Percentiles rank a stretch among this genome's conserved stretches.
phyloP scores from a whole-genome alignment of 2,329 filamentous ascomycete genomes.

The Trichophyton mentagrophytes region DNA sequence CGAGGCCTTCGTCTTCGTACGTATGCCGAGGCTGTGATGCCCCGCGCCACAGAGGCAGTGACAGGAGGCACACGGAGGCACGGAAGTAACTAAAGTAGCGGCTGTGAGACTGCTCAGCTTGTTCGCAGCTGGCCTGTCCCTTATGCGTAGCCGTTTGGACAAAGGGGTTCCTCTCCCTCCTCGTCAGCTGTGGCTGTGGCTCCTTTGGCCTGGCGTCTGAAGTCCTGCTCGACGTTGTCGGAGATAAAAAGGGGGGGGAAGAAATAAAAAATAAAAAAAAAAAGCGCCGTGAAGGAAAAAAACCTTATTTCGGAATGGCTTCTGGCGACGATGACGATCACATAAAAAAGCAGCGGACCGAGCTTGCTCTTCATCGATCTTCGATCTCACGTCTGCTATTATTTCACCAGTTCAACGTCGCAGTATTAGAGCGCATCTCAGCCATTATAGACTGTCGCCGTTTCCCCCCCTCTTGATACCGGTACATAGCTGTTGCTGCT shows the following conservation, averaged over 20 bases:
- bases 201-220: background rate
- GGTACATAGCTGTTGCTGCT: background rate
- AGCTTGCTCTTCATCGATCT: background rate
- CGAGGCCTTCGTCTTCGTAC: no score
- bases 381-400: background rate
- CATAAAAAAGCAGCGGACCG: background rate
- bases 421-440: background rate
- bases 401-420: background rate
- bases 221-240: background rate
- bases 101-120: background rate
- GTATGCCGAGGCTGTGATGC: background rate
- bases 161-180: background rate
- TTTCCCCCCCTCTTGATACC: background rate
- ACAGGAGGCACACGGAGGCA: background rate
- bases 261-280: background rate
- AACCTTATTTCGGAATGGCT: background rate
- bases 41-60: conserved; percentile 1
- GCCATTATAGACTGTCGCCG: background rate
- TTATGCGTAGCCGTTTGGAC: background rate
- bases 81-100: background rate
- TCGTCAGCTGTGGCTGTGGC: background rate
- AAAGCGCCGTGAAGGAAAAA: background rate
- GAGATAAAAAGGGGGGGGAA: background rate
- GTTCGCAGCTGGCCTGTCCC: background rate
- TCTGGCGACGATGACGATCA: background rate